Evolutionary conservation across 495 filamentous ascomycete species (phyloP), one percentile per base, ranked within the genome.

Genomic region (Polyplosphaeria fusca): DNA sequence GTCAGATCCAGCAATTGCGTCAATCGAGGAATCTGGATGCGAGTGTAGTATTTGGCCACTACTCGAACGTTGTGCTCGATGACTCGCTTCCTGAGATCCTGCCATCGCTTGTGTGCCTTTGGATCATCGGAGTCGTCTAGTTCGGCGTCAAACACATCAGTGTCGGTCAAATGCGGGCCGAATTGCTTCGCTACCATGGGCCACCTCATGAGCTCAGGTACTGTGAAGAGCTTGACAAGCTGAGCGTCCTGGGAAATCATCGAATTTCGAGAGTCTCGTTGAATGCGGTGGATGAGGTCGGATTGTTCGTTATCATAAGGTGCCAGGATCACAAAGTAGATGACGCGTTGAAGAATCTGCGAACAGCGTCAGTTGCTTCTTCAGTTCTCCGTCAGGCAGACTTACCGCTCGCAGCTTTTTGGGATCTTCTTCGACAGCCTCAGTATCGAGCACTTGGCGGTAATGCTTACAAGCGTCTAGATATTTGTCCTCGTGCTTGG

Each of bases 61-160:
- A 97, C 93, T 37, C 93, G 87, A 39, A 98, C 93, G 65, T 98
- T 98, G 74, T 98, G 93, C 76, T 98, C 93, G 67, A 98, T 98
- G 51, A 98, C 93, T 27, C 93, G 89, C 77, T 95, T 95, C 55
- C 93, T 89, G 57, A 98, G 79, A 67, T 96, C 94, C 70, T 90
- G 81, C 89, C 89, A 97, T 69, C 93, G 79, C 64, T 80, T 79
- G 72, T 86, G 73, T 12, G 90, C 86, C 72, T 95, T 86, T 54
- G 84, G 79, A 56, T 95, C 89, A 14, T 69, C 68, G 9, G 82
- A 79, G 63, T 85, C 79, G 56, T 78, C 78, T 32, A 79, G 67
- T 38, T 79, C 71, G 16, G 75, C 74, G 63, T 83, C 82, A 71
- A 98, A 98, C 61, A 98, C 86, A 67, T 97, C 93, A 22, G 89